A percentile compares a stretch with the other conserved stretches of the same genome.
These are phyloP conservation scores for Lithospermum erythrorhizon DNA, from an alignment of 257 asterid species.

Conservation along the genomic window DNA sequence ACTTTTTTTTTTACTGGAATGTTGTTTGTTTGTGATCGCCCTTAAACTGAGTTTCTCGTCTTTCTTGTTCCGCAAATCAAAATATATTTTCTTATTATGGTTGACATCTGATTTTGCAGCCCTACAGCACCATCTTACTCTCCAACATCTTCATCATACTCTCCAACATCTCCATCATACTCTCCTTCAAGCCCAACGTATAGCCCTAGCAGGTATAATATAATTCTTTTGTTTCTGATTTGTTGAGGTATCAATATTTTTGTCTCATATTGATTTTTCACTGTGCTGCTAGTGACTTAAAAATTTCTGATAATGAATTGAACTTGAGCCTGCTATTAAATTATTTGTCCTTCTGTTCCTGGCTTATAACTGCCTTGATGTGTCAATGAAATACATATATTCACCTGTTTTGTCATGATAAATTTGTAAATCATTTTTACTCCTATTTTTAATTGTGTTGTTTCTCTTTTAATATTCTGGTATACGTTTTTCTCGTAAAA, in stretches of 20 bases:
- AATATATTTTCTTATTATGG: not conserved
- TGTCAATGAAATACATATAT: no score
- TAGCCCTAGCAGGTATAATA: constrained; percentile 86
- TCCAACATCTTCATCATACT: constrained; percentile 89
- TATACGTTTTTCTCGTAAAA: no score
- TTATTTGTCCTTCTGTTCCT: no score
- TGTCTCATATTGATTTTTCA: not conserved
- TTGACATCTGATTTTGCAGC: constrained; percentile 41
- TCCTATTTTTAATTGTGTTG: no score
- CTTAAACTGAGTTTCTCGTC: no score
- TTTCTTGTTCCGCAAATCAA: not conserved
- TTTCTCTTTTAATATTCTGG: no score
- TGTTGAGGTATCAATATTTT: not conserved
- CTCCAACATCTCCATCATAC: constrained; percentile 88
- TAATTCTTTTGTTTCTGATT: not conserved
- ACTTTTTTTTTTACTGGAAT: not conserved
- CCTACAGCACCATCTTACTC: constrained; percentile 94
- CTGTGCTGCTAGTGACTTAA: not conserved
- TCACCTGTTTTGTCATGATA: no score
- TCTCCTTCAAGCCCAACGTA: constrained; percentile 92
- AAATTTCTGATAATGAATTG: not conserved
- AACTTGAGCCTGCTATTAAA: no score
- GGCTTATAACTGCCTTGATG: not conserved
- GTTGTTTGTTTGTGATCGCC: not conserved
- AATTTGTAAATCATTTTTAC: no score